phyloP scores from a whole-genome alignment of 805 yeast species.

The Yamadazyma akitaensis region DNA sequence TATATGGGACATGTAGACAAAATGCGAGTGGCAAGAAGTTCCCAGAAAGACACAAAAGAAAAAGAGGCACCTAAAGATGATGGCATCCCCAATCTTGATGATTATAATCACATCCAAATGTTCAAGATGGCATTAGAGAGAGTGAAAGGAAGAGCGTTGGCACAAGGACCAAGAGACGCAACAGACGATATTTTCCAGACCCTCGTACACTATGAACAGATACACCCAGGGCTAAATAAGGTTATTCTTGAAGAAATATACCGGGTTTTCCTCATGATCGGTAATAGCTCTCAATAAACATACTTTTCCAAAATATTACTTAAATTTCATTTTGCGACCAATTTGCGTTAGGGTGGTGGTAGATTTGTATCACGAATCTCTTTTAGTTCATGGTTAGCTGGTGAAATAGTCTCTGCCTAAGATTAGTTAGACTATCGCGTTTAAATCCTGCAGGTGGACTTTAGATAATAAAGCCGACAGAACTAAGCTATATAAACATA shows the following conservation, averaged over 20 bases:
- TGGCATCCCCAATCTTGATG: background rate
- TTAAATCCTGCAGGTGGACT: too few species aligned
- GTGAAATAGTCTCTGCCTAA: too few species aligned
- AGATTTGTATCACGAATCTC: too few species aligned
- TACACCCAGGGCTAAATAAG: slow-evolving; percentile 61
- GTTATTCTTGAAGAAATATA: slow-evolving; percentile 50
- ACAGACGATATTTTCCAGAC: slow-evolving; percentile 43
- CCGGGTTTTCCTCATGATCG: background rate
- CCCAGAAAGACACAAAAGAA: background rate
- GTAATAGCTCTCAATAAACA: background rate
- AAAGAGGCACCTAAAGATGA: background rate
- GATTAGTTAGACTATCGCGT: too few species aligned
- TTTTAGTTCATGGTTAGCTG: too few species aligned
- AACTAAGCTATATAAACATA: too few species aligned
- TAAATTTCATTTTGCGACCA: background rate
- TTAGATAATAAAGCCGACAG: too few species aligned
- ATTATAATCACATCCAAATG: background rate
- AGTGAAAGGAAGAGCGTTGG: slow-evolving; percentile 51
- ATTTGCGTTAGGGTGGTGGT: too few species aligned
- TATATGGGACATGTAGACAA: background rate
- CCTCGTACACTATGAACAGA: slow-evolving; percentile 44
- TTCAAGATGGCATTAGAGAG: slow-evolving; percentile 15
- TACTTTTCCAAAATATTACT: background rate
- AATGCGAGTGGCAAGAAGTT: background rate
- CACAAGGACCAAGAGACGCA: slow-evolving; percentile 43